Conservation (phyloP, 805 yeast genomes). For the Wickerhamomyces tratensis region DNA sequence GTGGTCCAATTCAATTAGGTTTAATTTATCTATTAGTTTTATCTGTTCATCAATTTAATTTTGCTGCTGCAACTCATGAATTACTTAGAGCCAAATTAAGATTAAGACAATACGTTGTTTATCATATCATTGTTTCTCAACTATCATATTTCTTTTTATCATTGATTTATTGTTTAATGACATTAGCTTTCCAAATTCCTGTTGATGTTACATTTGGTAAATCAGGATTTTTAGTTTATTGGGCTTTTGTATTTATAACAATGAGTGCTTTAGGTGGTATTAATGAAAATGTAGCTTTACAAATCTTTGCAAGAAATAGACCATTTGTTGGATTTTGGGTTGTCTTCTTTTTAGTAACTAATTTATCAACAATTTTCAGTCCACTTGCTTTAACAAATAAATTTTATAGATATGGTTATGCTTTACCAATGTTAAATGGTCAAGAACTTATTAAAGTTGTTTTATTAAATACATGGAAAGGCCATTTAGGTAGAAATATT, state of each 20-base stretch:
- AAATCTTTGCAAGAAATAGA: slow-evolving; percentile 39
- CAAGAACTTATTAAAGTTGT: slow-evolving; percentile 45
- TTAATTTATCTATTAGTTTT: slow-evolving; percentile 55
- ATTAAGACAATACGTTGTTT: slow-evolving; percentile 32
- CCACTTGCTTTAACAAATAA: slow-evolving; percentile 31
- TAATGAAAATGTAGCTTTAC: slow-evolving; percentile 47
- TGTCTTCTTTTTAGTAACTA: slow-evolving; percentile 50
- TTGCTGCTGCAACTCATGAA: slow-evolving; percentile 42
- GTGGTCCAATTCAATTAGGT: slow-evolving; percentile 61
- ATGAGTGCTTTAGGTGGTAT: slow-evolving; percentile 64
- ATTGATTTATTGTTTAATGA: slow-evolving; percentile 41
- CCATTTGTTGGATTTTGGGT: slow-evolving; percentile 66
- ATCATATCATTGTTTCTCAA: slow-evolving; percentile 36
- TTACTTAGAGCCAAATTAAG: slow-evolving; percentile 29
- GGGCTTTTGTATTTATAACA: slow-evolving; percentile 51
- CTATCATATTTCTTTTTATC: slow-evolving; percentile 43
- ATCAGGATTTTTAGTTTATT: slow-evolving; percentile 56
- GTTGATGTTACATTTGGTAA: slow-evolving; percentile 42
- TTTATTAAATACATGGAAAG: slow-evolving; percentile 42
- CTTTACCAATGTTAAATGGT: slow-evolving; percentile 52
- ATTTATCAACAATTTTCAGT: slow-evolving; percentile 52
- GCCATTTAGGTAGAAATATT: slow-evolving; percentile 40
- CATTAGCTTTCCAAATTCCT: slow-evolving; percentile 53
- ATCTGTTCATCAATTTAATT: slow-evolving; percentile 57
- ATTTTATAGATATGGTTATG: slow-evolving; percentile 41